These are phyloP conservation scores for Fusarium sp. DNA, from an alignment of 2,329 filamentous ascomycete species.

Conservation along the genomic window DNA sequence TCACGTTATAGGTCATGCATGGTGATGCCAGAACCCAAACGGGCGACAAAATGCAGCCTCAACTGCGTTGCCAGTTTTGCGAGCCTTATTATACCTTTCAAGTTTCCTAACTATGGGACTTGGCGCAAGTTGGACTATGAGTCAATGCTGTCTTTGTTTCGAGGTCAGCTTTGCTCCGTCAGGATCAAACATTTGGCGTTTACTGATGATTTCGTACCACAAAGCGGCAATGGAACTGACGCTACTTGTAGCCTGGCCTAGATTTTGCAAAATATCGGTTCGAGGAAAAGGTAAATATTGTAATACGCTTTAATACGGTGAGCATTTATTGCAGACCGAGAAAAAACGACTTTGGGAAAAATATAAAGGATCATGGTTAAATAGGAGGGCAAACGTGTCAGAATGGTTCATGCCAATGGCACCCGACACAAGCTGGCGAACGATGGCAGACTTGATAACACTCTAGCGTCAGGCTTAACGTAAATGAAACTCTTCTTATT, in stretches of 20 bases:
- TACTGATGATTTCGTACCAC: neutral
- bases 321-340: too few relatives aligned
- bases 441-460: conserved; percentile 15
- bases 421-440: conserved; percentile 10
- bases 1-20: neutral
- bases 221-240: conserved; percentile 12
- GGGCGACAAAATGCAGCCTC: conserved; percentile 6
- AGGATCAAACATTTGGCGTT: neutral
- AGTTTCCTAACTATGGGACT: neutral
- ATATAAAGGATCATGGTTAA: conserved; percentile 10
- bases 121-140: neutral
- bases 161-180: neutral
- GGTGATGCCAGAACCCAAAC: neutral
- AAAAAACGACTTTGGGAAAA: too few relatives aligned
- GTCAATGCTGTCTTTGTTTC: neutral
- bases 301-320: neutral
- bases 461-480: conserved; percentile 24
- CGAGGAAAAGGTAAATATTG: conserved; percentile 19
- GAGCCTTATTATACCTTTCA: neutral
- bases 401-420: neutral
- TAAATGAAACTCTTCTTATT: conserved; percentile 16
- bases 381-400: conserved; percentile 19
- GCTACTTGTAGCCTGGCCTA: conserved; percentile 5
- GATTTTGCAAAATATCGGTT: conserved; percentile 20
- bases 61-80: neutral